A percentile compares a stretch with the other conserved stretches of the same genome.
Conservation (phyloP, 1,139 yeast genomes). For the Kodamaea alishanica region DNA sequence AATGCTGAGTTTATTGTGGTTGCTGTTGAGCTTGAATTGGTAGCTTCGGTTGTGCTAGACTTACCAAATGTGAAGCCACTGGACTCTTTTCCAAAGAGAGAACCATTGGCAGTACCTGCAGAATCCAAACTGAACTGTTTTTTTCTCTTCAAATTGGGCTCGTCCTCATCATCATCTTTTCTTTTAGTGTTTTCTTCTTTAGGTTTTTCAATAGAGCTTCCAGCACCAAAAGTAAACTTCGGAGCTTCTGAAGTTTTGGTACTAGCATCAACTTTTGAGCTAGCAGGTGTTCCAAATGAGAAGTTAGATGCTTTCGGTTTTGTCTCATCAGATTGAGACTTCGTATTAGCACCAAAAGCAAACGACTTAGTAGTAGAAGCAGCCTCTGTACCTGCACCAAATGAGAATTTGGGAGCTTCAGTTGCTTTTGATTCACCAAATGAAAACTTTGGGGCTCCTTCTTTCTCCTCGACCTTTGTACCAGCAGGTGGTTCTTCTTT, state of each 20-base stretch:
- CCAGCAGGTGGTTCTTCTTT: background rate
- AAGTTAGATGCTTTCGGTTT: conserved; percentile 1
- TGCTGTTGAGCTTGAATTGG: too few relatives aligned
- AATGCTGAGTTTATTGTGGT: too few relatives aligned
- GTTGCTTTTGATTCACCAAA: conserved; percentile 1
- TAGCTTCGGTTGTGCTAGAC: background rate
- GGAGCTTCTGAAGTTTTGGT: conserved; percentile 2
- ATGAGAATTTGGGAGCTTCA: conserved; percentile 5
- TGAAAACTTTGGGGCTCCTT: conserved; percentile 2
- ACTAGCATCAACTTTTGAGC: conserved; percentile 13
- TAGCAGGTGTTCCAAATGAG: conserved; percentile 13
- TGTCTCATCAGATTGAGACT: background rate
- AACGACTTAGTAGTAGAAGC: background rate
- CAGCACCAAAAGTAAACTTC: conserved; percentile 5
- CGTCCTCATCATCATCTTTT: background rate
- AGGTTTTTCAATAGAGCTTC: background rate
- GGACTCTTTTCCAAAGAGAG: conserved; percentile 4
- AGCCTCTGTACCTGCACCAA: conserved; percentile 3
- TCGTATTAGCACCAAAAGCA: conserved; percentile 3
- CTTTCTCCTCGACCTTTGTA: conserved; percentile 1
- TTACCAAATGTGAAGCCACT: conserved; percentile 1
- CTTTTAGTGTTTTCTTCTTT: background rate
- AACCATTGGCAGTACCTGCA: too few relatives aligned
- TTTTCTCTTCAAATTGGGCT: too few relatives aligned
- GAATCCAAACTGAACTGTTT: too few relatives aligned